Evolutionary conservation across 2,329 filamentous ascomycete genomes (phyloP).

Genomic region (Fusarium paranaense): DNA sequence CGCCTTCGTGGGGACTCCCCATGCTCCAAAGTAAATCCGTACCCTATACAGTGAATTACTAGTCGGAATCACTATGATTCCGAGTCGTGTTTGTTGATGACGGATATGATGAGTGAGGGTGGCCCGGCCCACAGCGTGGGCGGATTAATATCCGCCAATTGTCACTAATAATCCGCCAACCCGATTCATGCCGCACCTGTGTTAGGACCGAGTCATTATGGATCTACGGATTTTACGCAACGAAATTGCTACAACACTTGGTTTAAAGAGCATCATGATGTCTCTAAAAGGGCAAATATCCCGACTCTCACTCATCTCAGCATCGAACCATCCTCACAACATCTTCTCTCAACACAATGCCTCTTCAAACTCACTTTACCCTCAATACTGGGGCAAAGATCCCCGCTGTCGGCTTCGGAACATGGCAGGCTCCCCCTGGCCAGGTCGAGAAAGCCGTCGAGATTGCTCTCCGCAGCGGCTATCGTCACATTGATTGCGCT

Average conservation of each 20-base stretch:
- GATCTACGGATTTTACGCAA: neutral
- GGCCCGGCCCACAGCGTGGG: neutral
- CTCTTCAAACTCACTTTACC: constrained; percentile 53
- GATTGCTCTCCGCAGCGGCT: constrained; percentile 56
- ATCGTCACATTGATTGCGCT: constrained; percentile 59
- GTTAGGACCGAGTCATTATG: neutral
- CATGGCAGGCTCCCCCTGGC: constrained; percentile 69
- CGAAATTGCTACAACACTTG: neutral
- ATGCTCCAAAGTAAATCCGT: neutral
- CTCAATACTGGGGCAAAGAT: constrained; percentile 81
- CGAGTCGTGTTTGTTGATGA: neutral
- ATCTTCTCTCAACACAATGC: constrained; percentile 10
- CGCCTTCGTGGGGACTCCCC: neutral
- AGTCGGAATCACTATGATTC: neutral
- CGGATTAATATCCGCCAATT: neutral
- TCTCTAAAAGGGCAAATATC: neutral
- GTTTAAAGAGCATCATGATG: neutral
- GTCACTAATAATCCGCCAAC: neutral
- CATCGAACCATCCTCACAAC: neutral
- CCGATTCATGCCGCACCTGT: neutral
- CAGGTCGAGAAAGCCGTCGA: constrained; percentile 55
- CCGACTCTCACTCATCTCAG: neutral
- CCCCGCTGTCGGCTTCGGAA: constrained; percentile 77
- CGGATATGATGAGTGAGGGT: neutral
- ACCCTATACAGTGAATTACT: neutral